These are phyloP conservation scores for Aureobasidium sp. DNA, from an alignment of 2,329 filamentous ascomycete species.

Conservation along the genomic window DNA sequence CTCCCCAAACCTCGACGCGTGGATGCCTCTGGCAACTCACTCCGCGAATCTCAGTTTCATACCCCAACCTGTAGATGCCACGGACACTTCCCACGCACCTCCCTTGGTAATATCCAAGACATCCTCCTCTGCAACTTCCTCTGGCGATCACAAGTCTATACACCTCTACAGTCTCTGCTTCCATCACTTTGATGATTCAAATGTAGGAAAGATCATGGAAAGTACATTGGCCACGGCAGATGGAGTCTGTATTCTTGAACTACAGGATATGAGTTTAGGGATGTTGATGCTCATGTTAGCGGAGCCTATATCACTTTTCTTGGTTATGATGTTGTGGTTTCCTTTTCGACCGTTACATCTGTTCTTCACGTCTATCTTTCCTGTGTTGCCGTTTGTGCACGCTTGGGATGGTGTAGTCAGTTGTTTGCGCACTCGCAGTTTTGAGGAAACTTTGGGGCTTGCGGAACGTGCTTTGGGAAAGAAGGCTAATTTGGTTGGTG, in stretches of 20 bases:
- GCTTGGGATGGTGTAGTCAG: constrained; percentile 76
- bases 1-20: constrained; percentile 42
- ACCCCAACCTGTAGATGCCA: constrained; percentile 69
- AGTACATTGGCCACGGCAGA: constrained; percentile 72
- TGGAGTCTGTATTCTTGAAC: constrained; percentile 77
- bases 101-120: constrained; percentile 31
- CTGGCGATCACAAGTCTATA: constrained; percentile 53
- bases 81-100: constrained; percentile 53
- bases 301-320: constrained; percentile 51
- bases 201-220: constrained; percentile 66
- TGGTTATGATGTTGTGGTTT: constrained; percentile 61
- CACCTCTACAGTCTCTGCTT: constrained; percentile 79
- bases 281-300: constrained; percentile 37
- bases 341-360: constrained; percentile 61
- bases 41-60: constrained; percentile 65
- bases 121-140: neutral
- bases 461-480: constrained; percentile 50
- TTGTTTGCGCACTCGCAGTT: constrained; percentile 70
- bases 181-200: constrained; percentile 76
- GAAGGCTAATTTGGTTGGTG: constrained; percentile 43
- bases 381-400: constrained; percentile 72
- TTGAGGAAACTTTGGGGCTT: constrained; percentile 69
- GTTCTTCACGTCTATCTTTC: constrained; percentile 72
- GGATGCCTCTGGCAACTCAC: constrained; percentile 34
- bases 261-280: constrained; percentile 65